Evolutionary conservation across 352 stramenopile species (phyloP).

Genomic region (Pythium volutum): DNA sequence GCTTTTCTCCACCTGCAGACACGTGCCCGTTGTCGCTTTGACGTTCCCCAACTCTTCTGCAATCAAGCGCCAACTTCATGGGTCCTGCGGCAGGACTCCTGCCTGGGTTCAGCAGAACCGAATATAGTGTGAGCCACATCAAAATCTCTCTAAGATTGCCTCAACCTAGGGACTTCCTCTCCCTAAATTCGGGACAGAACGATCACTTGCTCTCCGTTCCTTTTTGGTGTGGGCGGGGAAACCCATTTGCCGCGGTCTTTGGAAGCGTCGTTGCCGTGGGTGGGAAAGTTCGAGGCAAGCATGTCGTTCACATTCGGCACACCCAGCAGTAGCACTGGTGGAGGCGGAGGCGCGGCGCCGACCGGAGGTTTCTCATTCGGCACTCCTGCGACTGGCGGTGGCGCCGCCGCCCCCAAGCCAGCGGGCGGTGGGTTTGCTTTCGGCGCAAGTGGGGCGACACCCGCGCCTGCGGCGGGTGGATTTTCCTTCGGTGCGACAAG

Average conservation of each 20-base stretch:
- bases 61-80: constrained; percentile 7
- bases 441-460: constrained; percentile 5
- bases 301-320: constrained; percentile 37
- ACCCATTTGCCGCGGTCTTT: constrained; percentile 12
- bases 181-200: constrained; percentile 1
- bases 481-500: constrained; percentile 30
- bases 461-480: constrained; percentile 15
- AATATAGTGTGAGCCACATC: constrained; percentile 11
- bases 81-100: background rate
- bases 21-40: background rate
- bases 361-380: constrained; percentile 25
- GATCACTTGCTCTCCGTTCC: constrained; percentile 20
- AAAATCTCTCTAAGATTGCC: background rate
- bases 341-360: background rate
- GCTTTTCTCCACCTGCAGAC: background rate
- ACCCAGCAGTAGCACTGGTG: constrained; percentile 7
- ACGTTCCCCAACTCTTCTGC: background rate
- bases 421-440: constrained; percentile 24
- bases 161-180: constrained; percentile 11
- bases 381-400: constrained; percentile 1
- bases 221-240: constrained; percentile 3
- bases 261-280: constrained; percentile 10
- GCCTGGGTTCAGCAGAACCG: constrained; percentile 1
- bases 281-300: constrained; percentile 7
- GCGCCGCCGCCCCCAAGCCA: constrained; percentile 9